A percentile compares a stretch with the other conserved stretches of the same genome.
Conservation (phyloP, 495 filamentous ascomycete species). For the Aspergillus heteromorphus region DNA sequence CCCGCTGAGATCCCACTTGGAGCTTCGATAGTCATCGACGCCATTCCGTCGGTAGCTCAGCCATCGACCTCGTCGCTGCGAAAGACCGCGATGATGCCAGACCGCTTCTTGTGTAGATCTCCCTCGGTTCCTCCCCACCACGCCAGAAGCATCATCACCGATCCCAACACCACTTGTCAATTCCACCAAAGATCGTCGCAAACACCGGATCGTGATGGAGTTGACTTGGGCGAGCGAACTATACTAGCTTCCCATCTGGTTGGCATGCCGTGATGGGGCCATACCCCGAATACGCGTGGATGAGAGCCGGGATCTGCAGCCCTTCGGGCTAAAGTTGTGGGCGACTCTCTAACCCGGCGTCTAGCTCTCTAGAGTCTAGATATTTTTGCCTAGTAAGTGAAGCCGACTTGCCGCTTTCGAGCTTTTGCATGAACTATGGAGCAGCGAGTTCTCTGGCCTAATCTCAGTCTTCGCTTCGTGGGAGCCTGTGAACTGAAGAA, state of each 20-base stretch:
- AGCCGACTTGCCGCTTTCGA: neutral
- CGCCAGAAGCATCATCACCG: neutral
- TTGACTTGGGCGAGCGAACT: neutral
- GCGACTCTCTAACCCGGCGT: neutral
- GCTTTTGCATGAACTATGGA: neutral
- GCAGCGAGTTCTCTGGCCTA: neutral
- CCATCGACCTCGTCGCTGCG: neutral
- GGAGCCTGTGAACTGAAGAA: no score
- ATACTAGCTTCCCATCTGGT: neutral
- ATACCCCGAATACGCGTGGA: neutral
- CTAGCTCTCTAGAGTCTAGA: neutral
- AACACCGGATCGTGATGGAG: neutral
- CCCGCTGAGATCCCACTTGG: neutral
- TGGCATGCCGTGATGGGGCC: neutral
- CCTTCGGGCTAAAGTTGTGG: neutral
- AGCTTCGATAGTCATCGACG: neutral
- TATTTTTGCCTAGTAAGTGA: neutral
- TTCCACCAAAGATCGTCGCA: neutral
- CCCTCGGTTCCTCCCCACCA: neutral
- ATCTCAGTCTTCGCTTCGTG: neutral
- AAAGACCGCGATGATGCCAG: neutral
- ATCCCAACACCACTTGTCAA: neutral
- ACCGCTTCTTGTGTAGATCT: conserved; percentile 3
- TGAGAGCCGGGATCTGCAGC: neutral
- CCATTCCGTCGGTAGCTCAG: neutral